Conservation (phyloP, 2,329 filamentous ascomycete genomes). For the Helicocarpus griseus region DNA sequence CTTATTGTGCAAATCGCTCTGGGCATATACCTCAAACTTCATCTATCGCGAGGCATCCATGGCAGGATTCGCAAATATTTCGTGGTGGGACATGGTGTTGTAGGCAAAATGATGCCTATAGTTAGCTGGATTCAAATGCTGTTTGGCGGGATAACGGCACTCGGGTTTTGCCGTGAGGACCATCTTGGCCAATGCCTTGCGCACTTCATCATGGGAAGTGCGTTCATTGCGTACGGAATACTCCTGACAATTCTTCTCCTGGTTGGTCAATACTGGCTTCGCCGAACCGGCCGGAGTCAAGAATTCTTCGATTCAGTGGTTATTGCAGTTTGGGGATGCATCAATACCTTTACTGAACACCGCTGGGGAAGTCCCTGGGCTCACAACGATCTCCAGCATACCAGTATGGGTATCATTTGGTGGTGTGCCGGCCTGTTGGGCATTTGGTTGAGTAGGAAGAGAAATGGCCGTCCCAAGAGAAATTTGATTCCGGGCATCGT, state of each 20-base stretch:
- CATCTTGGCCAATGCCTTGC: constrained; percentile 87
- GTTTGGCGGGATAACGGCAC: constrained; percentile 83
- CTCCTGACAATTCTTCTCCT: constrained; percentile 76
- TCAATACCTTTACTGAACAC: constrained; percentile 98
- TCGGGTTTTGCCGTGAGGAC: constrained; percentile 88
- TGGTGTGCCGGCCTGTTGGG: constrained; percentile 89
- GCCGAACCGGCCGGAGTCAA: constrained; percentile 72
- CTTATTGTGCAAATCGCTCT: constrained; percentile 67
- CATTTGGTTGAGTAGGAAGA: constrained; percentile 79
- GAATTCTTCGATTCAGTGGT: constrained; percentile 93
- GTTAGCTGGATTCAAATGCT: constrained; percentile 89
- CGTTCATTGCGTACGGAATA: constrained; percentile 90
- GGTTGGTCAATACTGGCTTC: constrained; percentile 81
- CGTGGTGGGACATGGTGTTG: constrained; percentile 63
- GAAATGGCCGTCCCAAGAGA: constrained; percentile 75
- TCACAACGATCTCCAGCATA: constrained; percentile 92
- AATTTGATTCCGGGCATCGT: constrained; percentile 92
- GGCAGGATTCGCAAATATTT: constrained; percentile 64
- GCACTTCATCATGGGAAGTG: constrained; percentile 97
- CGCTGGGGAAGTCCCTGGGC: constrained; percentile 86
- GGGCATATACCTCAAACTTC: constrained; percentile 79
- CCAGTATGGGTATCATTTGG: constrained; percentile 99
- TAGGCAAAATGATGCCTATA: constrained; percentile 81
- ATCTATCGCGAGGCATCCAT: constrained; percentile 76
- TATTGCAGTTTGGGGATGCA: constrained; percentile 89